These are phyloP conservation scores for Saccharum hybrid DNA, from an alignment of 202 grass and related monocot species.

Conservation along the genomic window DNA sequence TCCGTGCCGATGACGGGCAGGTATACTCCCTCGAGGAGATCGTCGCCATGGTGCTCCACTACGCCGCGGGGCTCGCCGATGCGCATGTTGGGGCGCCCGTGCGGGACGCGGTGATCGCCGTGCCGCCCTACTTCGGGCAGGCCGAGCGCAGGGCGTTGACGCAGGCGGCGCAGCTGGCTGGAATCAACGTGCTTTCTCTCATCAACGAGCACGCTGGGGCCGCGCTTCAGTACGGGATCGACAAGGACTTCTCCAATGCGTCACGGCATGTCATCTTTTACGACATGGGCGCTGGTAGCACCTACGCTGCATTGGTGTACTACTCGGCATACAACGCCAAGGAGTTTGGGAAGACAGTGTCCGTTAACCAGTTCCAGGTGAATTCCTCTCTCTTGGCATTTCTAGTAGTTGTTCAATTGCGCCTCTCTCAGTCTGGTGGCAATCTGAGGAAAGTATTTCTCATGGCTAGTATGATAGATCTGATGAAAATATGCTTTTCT, in stretches of 20 bases:
- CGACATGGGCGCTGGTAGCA: slow-evolving; percentile 95
- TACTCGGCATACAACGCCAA: slow-evolving; percentile 85
- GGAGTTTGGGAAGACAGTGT: slow-evolving; percentile 80
- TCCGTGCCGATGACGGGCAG: slow-evolving; percentile 76
- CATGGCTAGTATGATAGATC: slow-evolving; percentile 35
- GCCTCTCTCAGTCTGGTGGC: slow-evolving; percentile 12
- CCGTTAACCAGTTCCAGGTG: slow-evolving; percentile 95
- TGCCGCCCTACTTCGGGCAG: slow-evolving; percentile 89
- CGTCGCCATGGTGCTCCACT: slow-evolving; percentile 83
- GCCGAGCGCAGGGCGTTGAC: slow-evolving; percentile 79
- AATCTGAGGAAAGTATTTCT: slow-evolving; percentile 9
- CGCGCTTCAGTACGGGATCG: slow-evolving; percentile 95
- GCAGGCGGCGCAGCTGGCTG: slow-evolving; percentile 86
- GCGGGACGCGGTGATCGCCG: slow-evolving; percentile 81
- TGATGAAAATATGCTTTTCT: slow-evolving; percentile 32
- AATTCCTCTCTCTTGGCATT: not conserved
- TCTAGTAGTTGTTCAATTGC: slow-evolving; percentile 36
- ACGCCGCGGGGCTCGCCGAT: slow-evolving; percentile 70
- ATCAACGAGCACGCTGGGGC: slow-evolving; percentile 96
- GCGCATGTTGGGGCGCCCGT: slow-evolving; percentile 73
- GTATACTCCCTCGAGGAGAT: slow-evolving; percentile 83
- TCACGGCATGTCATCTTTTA: slow-evolving; percentile 90
- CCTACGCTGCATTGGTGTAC: slow-evolving; percentile 89
- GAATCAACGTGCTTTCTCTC: slow-evolving; percentile 84
- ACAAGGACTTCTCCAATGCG: slow-evolving; percentile 91